phyloP scores from a whole-genome alignment of 371 early-diverging fungal species.

The Batkoa obscura region DNA sequence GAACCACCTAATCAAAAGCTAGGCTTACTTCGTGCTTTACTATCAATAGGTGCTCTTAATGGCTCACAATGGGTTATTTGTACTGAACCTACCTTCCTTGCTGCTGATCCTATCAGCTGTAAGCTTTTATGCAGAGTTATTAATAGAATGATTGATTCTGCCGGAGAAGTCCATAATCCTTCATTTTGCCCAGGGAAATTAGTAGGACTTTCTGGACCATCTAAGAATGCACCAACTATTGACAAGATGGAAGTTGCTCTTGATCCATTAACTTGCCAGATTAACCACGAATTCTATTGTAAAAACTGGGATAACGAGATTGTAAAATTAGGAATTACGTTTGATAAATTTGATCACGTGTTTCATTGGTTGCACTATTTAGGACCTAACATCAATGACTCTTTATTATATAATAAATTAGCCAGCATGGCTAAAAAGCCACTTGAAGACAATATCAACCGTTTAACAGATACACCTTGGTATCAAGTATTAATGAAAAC shows the following conservation, averaged over 20 bases:
- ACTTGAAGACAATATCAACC: not conserved
- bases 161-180: not conserved
- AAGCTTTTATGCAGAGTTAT: not conserved
- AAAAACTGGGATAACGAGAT: not conserved
- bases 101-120: not conserved
- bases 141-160: not conserved
- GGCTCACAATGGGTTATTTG: not conserved
- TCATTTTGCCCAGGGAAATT: not conserved
- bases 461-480: not conserved
- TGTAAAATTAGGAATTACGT: not conserved
- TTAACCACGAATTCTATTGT: not conserved
- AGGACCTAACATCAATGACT: not conserved
- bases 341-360: not conserved
- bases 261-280: not conserved
- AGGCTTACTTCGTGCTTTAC: not conserved
- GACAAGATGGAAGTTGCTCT: not conserved
- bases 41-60: not conserved
- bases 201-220: not conserved
- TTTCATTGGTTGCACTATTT: not conserved
- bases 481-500: slow-evolving; percentile 14
- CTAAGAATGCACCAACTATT: not conserved
- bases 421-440: not conserved
- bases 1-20: not conserved
- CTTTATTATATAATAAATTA: not conserved
- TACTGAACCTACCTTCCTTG: not conserved